A percentile compares a stretch with the other conserved stretches of the same genome.
Conservation (phyloP, 2,329 filamentous ascomycete genomes). For the Catunica adiposa region DNA sequence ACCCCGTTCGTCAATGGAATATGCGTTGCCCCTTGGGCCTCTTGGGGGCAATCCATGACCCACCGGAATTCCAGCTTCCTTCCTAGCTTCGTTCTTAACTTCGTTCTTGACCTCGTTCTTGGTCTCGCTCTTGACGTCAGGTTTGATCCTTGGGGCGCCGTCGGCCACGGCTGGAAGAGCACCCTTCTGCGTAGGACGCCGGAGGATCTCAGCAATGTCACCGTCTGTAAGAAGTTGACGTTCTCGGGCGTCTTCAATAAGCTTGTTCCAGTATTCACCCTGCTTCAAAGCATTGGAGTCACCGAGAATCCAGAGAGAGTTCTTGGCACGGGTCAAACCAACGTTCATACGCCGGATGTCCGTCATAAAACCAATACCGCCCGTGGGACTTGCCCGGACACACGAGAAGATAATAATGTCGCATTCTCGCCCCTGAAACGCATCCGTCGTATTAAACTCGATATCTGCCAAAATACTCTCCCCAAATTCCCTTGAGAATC, state of each 20-base stretch:
- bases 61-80: slow-evolving; percentile 5
- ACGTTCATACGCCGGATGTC: slow-evolving; percentile 99
- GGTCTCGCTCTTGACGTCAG: background rate
- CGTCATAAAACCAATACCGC: slow-evolving; percentile 95
- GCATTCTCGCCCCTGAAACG: slow-evolving; percentile 90
- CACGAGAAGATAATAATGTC: slow-evolving; percentile 99
- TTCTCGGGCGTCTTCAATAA: slow-evolving; percentile 64
- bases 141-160: slow-evolving; percentile 3
- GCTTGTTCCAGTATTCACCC: slow-evolving; percentile 76
- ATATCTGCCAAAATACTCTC: slow-evolving; percentile 58
- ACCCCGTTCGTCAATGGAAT: slow-evolving; percentile 13
- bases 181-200: slow-evolving; percentile 26
- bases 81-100: background rate
- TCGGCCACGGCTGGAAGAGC: slow-evolving; percentile 17
- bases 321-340: slow-evolving; percentile 89
- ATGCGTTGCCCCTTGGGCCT: background rate
- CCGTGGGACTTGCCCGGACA: slow-evolving; percentile 77
- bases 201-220: slow-evolving; percentile 34
- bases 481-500: slow-evolving; percentile 59
- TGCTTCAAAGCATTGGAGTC: slow-evolving; percentile 75
- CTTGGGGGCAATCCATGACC: slow-evolving; percentile 5
- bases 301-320: slow-evolving; percentile 88
- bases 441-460: slow-evolving; percentile 98
- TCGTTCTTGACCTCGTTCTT: background rate
- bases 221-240: slow-evolving; percentile 64